A percentile compares a stretch with the other conserved stretches of the same genome.
Evolutionary conservation across 345 rosid species (phyloP).

Genomic region (Populus pruinosa): DNA sequence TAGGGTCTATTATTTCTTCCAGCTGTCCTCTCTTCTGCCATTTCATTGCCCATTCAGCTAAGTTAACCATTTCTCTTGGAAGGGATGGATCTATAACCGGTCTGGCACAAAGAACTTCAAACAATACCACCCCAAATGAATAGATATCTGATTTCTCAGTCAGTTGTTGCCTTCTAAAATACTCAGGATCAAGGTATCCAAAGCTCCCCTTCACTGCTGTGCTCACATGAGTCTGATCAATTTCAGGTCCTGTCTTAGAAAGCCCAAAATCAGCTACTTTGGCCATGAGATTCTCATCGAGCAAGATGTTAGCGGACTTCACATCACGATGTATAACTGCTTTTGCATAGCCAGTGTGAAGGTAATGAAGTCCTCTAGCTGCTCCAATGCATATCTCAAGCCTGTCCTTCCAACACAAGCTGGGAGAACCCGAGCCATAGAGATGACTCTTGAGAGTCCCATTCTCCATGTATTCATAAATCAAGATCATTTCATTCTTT

Average conservation of each 20-base stretch:
- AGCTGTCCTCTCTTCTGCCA: slow-evolving; percentile 84
- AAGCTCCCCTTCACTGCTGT: slow-evolving; percentile 96
- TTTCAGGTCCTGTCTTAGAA: slow-evolving; percentile 84
- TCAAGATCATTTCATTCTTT: slow-evolving; percentile 33
- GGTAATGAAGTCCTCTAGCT: slow-evolving; percentile 29
- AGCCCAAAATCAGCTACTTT: slow-evolving; percentile 58
- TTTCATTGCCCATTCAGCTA: slow-evolving; percentile 93
- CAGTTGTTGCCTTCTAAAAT: slow-evolving; percentile 85
- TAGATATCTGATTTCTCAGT: slow-evolving; percentile 87
- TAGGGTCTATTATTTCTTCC: slow-evolving; percentile 68
- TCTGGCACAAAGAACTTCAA: slow-evolving; percentile 92
- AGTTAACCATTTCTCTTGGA: slow-evolving; percentile 84
- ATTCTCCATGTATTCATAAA: slow-evolving; percentile 39
- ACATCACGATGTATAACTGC: slow-evolving; percentile 34
- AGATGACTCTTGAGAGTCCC: slow-evolving; percentile 35
- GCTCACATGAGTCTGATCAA: slow-evolving; percentile 96
- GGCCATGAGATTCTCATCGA: slow-evolving; percentile 28
- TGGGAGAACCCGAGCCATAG: slow-evolving; percentile 23
- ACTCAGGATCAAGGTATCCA: slow-evolving; percentile 89
- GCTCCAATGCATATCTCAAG: slow-evolving; percentile 33
- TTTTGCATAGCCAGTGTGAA: slow-evolving; percentile 28
- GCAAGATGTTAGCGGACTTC: slow-evolving; percentile 30
- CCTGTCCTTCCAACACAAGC: slow-evolving; percentile 29
- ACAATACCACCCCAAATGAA: slow-evolving; percentile 88
- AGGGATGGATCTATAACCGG: slow-evolving; percentile 88